Evolutionary conservation across 306 rosid genomes (phyloP).

Genomic region (Dalbergia cultrata): DNA sequence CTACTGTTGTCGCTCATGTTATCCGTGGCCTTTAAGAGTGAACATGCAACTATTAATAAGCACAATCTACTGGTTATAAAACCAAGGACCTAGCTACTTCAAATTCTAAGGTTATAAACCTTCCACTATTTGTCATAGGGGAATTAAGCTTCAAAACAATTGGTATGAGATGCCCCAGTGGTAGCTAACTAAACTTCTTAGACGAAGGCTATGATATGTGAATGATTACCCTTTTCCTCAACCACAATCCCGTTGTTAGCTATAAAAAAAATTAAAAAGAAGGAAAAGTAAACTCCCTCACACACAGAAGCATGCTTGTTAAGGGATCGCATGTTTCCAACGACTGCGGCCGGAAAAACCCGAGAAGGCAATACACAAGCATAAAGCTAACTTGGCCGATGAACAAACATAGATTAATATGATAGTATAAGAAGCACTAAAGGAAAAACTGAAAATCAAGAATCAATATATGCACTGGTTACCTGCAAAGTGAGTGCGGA

Average conservation of each 20-base stretch:
- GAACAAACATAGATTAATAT: conserved; percentile 1
- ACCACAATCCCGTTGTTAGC: conserved; percentile 6
- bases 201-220: neutral
- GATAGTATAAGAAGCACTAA: conserved; percentile 16
- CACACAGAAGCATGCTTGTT: neutral
- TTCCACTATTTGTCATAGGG: conserved; percentile 8
- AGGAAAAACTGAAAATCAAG: neutral
- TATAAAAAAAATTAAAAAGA: neutral
- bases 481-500: conserved; percentile 66
- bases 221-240: conserved; percentile 29
- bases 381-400: conserved; percentile 27
- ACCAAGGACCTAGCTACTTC: neutral
- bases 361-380: neutral
- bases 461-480: neutral
- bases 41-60: conserved; percentile 13
- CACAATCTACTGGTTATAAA: neutral
- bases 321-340: conserved; percentile 12
- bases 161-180: neutral
- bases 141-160: conserved; percentile 8
- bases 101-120: conserved; percentile 25
- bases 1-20: conserved; percentile 41
- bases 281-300: conserved; percentile 1
- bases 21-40: conserved; percentile 48
- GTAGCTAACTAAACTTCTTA: conserved; percentile 1
- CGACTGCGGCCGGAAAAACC: conserved; percentile 29